A percentile compares a stretch with the other conserved stretches of the same genome.
phyloP scores from a whole-genome alignment of 108 stramenopile genomes.

The Skeletonema costatum region DNA sequence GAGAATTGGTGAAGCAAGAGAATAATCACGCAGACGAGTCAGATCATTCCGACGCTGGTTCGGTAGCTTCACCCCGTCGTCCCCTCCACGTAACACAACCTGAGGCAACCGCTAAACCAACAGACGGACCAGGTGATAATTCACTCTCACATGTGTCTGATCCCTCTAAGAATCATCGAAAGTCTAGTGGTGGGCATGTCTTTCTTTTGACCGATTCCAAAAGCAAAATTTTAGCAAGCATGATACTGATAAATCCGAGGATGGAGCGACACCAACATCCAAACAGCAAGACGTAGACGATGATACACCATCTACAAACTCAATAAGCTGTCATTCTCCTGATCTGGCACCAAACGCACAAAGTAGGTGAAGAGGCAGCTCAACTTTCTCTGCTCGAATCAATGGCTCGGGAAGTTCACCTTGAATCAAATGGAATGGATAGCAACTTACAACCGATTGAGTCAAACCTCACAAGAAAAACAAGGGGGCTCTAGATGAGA shows the following conservation, averaged over 20 bases:
- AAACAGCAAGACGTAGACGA: not conserved
- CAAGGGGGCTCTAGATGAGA: not conserved
- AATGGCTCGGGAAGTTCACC: not conserved
- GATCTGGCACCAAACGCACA: not conserved
- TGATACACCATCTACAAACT: not conserved
- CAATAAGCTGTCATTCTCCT: not conserved
- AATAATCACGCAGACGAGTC: not conserved
- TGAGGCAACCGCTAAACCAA: not conserved
- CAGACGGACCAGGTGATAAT: not conserved
- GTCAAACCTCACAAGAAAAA: not conserved
- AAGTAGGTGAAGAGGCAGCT: not conserved
- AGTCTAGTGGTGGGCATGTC: not conserved
- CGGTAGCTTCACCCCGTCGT: not conserved
- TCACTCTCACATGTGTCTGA: not conserved
- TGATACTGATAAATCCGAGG: not conserved
- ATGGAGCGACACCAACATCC: not conserved
- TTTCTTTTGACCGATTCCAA: not conserved
- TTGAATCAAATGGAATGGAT: not conserved
- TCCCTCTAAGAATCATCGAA: not conserved
- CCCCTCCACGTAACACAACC: not conserved
- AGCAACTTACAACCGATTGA: not conserved
- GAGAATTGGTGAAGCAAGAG: not conserved
- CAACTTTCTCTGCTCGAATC: not conserved
- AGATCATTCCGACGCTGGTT: not conserved
- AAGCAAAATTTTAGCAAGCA: not conserved